Evolutionary conservation across 1,284 basidiomycete genomes (phyloP).

Genomic region (Pholiota adiposa): DNA sequence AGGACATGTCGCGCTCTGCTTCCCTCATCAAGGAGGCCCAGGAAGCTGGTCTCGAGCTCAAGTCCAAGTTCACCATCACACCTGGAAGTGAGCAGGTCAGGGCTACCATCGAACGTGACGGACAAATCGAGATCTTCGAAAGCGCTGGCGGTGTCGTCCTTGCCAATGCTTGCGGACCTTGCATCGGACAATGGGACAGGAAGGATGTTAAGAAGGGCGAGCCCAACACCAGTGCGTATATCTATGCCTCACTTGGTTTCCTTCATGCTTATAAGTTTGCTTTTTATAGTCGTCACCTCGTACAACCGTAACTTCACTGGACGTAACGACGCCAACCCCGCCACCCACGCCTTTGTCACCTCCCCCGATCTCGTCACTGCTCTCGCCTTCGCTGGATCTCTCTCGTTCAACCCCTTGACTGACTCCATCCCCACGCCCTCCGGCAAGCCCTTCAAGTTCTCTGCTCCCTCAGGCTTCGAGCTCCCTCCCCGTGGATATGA

Average conservation of each 20-base stretch:
- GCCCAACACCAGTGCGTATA: conserved; percentile 83
- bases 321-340: conserved; percentile 99
- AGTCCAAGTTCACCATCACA: conserved; percentile 97
- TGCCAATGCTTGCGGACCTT: conserved; percentile 98
- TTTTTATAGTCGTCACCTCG: conserved; percentile 84
- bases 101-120: conserved; percentile 96
- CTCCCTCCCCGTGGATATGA: conserved; percentile 96
- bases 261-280: conserved; percentile 4
- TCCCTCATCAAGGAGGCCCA: conserved; percentile 91
- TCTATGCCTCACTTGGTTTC: conserved; percentile 1
- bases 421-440: conserved; percentile 89
- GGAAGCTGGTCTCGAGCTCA: conserved; percentile 85
- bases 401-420: conserved; percentile 97
- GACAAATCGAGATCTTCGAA: conserved; percentile 90
- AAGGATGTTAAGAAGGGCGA: conserved; percentile 97
- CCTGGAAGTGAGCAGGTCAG: conserved; percentile 99
- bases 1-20: conserved; percentile 98
- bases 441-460: conserved; percentile 98
- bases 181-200: conserved; percentile 99
- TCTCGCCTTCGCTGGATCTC: conserved; percentile 91
- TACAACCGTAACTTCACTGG: conserved; percentile 99
- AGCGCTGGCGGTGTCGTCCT: conserved; percentile 90
- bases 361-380: conserved; percentile 99
- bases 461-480: conserved; percentile 87
- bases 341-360: conserved; percentile 98